Evolutionary conservation across 352 stramenopile genomes (phyloP), one percentile per base, ranked within the genome.

Genomic region (Ochromonadaceae sp.): DNA sequence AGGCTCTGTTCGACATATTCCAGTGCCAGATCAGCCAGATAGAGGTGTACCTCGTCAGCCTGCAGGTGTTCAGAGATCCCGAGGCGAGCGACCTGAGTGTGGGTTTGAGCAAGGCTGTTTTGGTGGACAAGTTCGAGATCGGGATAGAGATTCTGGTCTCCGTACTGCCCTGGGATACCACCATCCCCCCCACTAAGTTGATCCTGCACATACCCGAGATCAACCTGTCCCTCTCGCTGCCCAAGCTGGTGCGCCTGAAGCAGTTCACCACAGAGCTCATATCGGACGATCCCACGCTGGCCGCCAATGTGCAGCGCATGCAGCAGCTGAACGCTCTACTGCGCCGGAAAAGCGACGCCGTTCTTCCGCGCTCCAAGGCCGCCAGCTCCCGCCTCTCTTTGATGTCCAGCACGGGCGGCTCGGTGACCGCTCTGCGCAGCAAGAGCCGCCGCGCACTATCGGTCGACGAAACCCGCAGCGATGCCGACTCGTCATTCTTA

Each of bases 1-100:
- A 17, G 40, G 52, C 43, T 31, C 35, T 60, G 22, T 60, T 60
- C 47, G 52, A 60, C 47, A n/a, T 60, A n/a, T 60, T 49, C 31
- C 9, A 9, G 28, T 20, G 20, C 4, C 26, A 44, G 22, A 44
- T 60, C 4, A 9, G 35, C 35, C 2, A 57, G 10, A 60, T 60
- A 26, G 52, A 60, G 32, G 52, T 60, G 3, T 60, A 49, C 22
- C 47, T 60, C 3, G 26, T 58, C 26, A 35, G 42, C 39, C 31
- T 25, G 30, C 26, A 20, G 17, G 22, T 56, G 36, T n/a, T n/a
- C n/a, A n/a, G n/a, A n/a, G n/a, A n/a, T n/a, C n/a, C n/a, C n/a
- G n/a, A n/a, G n/a, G 32, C 10, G 14, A 26, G 5, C 17, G 26
- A 49, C 32, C 4, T 60, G 25, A 30, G n/a, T 53, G 4, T 5